Evolutionary conservation across 768 basidiomycete species (phyloP), one percentile per base, ranked within the genome.

Genomic region (Termitomyces sp.): DNA sequence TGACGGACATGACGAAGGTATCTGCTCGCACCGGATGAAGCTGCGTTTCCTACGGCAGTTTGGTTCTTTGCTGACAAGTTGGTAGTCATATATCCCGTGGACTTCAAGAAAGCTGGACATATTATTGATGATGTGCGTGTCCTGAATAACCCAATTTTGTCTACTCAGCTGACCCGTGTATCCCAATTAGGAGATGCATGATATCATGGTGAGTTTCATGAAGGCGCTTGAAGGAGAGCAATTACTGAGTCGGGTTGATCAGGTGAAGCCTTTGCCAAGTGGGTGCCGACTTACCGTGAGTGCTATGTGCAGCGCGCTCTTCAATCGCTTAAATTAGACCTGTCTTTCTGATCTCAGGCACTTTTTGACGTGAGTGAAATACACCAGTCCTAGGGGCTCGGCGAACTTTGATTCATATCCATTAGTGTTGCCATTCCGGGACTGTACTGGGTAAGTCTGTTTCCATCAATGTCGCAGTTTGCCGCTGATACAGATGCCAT

Each of bases 41-140:
- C 20, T 20, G 2, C 18, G 16, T 32, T 48, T 1, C 41, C 10
- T 10, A 16, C 50, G 20, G 6, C 49, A 20, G 50, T 33, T 35
- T 23, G 14, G 5, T 33, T 23, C 54, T 28, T 36, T 32, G 7
- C 44, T 62, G 9, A 58, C n/a, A 50, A 33, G 1, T 41, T 35
- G 1, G 14, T 47, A 89, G 89, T 87, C 28, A 95, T 98, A 64
- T 98, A 86, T 69, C 97, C 96, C 0, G 69, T 95, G 20, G 96
- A 99, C 71, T 91, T 86, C 77, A 82, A 91, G 75, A 72, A 75
- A 44, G 75, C 76, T 0, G 91, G 93, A 0, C 80, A 89, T 56
- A 95, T 99, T 56, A 74, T 93, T 18, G 96, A 84, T 65, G 82
- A 84, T 69, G 82, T 82, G 53, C 12, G 78, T 71, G n/a, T 30